Percentiles rank a stretch among this genome's conserved stretches.
Evolutionary conservation across 768 basidiomycete genomes (phyloP).

Genomic region (Boletus sensibilis): DNA sequence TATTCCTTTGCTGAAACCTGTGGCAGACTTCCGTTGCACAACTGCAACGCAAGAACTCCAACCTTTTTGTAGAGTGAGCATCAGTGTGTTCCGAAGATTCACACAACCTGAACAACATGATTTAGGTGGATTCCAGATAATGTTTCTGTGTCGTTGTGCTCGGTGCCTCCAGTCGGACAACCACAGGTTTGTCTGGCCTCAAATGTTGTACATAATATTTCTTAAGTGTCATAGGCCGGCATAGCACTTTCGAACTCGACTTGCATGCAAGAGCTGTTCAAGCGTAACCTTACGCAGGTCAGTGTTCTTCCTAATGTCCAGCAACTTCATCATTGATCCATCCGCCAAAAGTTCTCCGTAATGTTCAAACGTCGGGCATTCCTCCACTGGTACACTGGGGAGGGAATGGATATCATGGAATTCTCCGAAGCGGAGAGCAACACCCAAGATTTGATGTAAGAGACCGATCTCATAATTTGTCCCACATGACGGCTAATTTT

Average conservation of each 20-base stretch:
- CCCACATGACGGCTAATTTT: constrained; percentile 4
- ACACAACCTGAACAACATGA: constrained; percentile 1
- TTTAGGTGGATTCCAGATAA: constrained; percentile 88
- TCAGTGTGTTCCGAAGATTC: neutral
- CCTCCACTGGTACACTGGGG: constrained; percentile 88
- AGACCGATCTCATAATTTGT: constrained; percentile 9
- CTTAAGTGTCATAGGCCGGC: constrained; percentile 47
- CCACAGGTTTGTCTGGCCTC: constrained; percentile 46
- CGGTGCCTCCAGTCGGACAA: constrained; percentile 81
- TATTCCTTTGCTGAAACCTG: constrained; percentile 5
- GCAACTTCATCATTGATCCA: constrained; percentile 1
- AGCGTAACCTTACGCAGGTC: constrained; percentile 64
- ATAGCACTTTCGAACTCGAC: constrained; percentile 77
- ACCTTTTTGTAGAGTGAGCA: constrained; percentile 75
- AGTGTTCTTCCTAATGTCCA: constrained; percentile 9
- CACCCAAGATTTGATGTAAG: constrained; percentile 75
- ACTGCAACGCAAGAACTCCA: constrained; percentile 72
- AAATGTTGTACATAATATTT: neutral
- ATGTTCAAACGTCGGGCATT: constrained; percentile 89
- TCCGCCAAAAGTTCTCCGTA: constrained; percentile 52
- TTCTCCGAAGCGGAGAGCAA: constrained; percentile 90
- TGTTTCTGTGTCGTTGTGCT: constrained; percentile 79
- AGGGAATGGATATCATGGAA: constrained; percentile 86
- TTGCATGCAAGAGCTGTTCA: constrained; percentile 83
- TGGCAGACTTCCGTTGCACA: constrained; percentile 65